Evolutionary conservation across 768 basidiomycete genomes (phyloP), one percentile per base, ranked within the genome.

Genomic region (Lepiota venenata): DNA sequence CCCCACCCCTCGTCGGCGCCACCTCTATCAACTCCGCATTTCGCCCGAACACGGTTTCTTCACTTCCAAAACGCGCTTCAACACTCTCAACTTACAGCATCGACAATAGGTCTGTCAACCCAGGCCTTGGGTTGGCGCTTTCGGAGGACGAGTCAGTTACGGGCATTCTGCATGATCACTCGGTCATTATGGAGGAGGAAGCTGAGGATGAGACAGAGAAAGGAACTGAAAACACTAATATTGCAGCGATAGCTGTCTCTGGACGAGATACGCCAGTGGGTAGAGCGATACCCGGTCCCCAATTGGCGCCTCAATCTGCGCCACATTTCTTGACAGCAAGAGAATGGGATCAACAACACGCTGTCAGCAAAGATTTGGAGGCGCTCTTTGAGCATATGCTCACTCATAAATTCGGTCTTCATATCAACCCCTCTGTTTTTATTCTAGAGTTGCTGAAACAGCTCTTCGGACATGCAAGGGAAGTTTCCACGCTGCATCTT

Each of bases 321-420:
- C 44, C 40, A 53, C 61, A 36, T 47, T 46, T 11, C 47, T 54
- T 40, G 52, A 55, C 56, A 39, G 55, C 22, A 25, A 61, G 57
- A 16, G 36, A 75, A 14, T 84, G 82, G 82, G 67, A 69, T 48
- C 62, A 59, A 18, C 74, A 73, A 14, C 68, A 66, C 7, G 67
- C 66, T 3, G 70, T 76, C 4, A 76, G 77, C 35, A 66, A 67
- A 39, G 71, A 76, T 22, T 56, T 87, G 35, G 87, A 89, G 64
- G 68, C 64, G 4, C 67, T 84, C 15, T 89, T 85, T 62, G 73
- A 78, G 57, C 71, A 78, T 37, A 86, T 88, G 85, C 72, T 89
- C 21, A 64, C 63, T 1, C 60, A 68, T 56, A 81, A 79, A 62
- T 85, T 74, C 56, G 74, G 76, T 8, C 69, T 88, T 45, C 71